These are phyloP conservation scores for Sclerotinia spermophila DNA, from an alignment of 2,329 filamentous ascomycete species.

Conservation along the genomic window DNA sequence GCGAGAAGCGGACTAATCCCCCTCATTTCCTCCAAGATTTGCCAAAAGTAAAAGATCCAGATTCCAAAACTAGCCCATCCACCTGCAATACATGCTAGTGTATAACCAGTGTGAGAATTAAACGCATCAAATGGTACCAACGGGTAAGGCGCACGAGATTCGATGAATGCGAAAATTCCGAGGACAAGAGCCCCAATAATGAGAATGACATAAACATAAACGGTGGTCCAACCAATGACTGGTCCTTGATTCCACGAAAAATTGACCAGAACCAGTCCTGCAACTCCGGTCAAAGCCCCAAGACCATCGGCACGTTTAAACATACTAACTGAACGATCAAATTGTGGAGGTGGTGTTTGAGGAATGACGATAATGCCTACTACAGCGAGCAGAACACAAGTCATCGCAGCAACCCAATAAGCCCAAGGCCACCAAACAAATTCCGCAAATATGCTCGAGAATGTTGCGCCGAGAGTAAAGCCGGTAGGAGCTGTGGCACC, in stretches of 20 bases:
- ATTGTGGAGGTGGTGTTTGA: slow-evolving; percentile 34
- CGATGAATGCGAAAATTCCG: slow-evolving; percentile 51
- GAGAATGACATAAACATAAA: slow-evolving; percentile 44
- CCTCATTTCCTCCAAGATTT: slow-evolving; percentile 31
- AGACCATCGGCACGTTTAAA: slow-evolving; percentile 39
- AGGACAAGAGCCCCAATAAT: slow-evolving; percentile 55
- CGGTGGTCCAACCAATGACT: slow-evolving; percentile 28
- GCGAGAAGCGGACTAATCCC: slow-evolving; percentile 34
- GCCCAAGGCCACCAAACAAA: slow-evolving; percentile 50
- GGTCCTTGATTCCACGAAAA: slow-evolving; percentile 49
- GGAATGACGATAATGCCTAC: slow-evolving; percentile 42
- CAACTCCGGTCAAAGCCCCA: slow-evolving; percentile 46
- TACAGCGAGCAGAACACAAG: slow-evolving; percentile 38
- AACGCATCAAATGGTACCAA: slow-evolving; percentile 55
- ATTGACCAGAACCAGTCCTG: slow-evolving; percentile 51
- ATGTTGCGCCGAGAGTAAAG: slow-evolving; percentile 42
- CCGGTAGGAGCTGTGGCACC: slow-evolving; percentile 47
- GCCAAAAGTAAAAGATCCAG: slow-evolving; percentile 33
- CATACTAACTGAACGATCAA: slow-evolving; percentile 30
- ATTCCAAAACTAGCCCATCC: slow-evolving; percentile 35
- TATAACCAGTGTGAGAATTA: slow-evolving; percentile 49
- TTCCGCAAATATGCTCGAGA: slow-evolving; percentile 41
- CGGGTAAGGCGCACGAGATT: slow-evolving; percentile 47
- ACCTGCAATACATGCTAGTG: slow-evolving; percentile 30
- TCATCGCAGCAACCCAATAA: slow-evolving; percentile 46